Base-by-base conservation (phyloP, 129 eudicot genomes). In the Flaveria brownii region DNA sequence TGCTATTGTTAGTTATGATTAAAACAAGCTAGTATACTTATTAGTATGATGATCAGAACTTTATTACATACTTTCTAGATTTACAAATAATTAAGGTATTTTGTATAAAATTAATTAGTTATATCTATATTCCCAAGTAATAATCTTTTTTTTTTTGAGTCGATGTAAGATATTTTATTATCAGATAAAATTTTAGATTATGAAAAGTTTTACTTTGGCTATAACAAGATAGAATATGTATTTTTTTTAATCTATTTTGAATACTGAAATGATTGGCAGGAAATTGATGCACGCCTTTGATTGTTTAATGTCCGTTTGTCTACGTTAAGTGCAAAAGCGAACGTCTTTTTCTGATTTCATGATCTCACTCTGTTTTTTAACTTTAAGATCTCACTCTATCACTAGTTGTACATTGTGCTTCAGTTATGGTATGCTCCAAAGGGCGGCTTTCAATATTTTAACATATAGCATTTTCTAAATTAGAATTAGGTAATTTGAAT, bases 231-330 rank as follows among this genome's bases (percentile, higher is more conserved):
- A 30, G 9, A 28, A 62, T 62, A 62, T 62, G 18, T 28, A 15
- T 2, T 9, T 1, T 9, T 9, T 68, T 20, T 11, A 68, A 10
- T 18, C 16, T 62, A 1, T 63, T 50, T 50, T 47, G 9, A 77
- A 70, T 30, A 71, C 62, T 33, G 62, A 78, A 62, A 25, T 62
- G 18, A 26, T 62, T 71, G 72, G 77, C 28, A 20, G 33, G 60
- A 78, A 49, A 30, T 47, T 78, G 64, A 56, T 71, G 66, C 66
- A 71, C 55, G 65, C 77, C 72, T 78, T 78, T 60, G 16, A 61
- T 78, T 26, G 68, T 62, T 62, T 62, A 14, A 62, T 62, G 82
- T 78, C 82, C 65, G 52, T 71, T 71, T 78, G 77, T 70, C 77
- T 70, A 70, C 59, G 82, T 57, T 78, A 30, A 36, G 30, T 45